Conservation (phyloP, 371 early-diverging fungal genomes). For the Mortierella sp. region DNA sequence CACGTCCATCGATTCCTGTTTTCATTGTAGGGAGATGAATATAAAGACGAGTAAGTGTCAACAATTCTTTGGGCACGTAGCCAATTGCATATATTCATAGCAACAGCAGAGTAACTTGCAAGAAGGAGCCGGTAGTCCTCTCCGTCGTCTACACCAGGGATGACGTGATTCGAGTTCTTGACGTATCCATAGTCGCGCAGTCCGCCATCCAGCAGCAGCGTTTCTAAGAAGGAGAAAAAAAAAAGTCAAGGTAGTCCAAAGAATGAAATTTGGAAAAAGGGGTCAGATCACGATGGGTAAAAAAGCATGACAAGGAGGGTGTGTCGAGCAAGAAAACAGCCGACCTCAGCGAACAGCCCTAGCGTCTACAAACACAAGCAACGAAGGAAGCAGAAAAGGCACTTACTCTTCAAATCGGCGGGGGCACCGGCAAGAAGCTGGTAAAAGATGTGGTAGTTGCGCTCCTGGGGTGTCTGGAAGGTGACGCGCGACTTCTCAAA, state of each 20-base stretch:
- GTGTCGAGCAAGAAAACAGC: not conserved
- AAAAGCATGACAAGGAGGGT: not conserved
- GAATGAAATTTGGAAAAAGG: not conserved
- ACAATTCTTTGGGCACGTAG: not conserved
- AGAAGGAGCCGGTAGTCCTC: slow-evolving; percentile 84
- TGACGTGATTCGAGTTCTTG: slow-evolving; percentile 85
- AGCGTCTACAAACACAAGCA: not conserved
- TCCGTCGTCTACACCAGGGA: slow-evolving; percentile 95
- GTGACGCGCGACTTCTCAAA: slow-evolving; percentile 99
- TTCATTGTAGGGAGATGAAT: not conserved
- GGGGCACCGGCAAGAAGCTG: slow-evolving; percentile 93
- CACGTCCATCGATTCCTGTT: slow-evolving; percentile 84
- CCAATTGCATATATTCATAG: not conserved
- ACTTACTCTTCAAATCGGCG: slow-evolving; percentile 68
- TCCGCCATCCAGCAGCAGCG: slow-evolving; percentile 80
- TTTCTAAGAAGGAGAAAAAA: slow-evolving; percentile 11
- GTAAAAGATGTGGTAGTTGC: slow-evolving; percentile 99
- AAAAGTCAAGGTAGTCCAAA: not conserved
- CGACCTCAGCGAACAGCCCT: not conserved
- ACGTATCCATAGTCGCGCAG: slow-evolving; percentile 87
- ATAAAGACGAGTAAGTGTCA: not conserved
- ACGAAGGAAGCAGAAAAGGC: not conserved
- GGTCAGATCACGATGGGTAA: slow-evolving; percentile 4
- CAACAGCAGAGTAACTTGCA: slow-evolving; percentile 55
- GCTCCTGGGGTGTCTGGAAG: slow-evolving; percentile 90